Evolutionary conservation across 164 flowering plant genomes (phyloP), one percentile per base, ranked within the genome.

Genomic region (Houttuynia cordata): DNA sequence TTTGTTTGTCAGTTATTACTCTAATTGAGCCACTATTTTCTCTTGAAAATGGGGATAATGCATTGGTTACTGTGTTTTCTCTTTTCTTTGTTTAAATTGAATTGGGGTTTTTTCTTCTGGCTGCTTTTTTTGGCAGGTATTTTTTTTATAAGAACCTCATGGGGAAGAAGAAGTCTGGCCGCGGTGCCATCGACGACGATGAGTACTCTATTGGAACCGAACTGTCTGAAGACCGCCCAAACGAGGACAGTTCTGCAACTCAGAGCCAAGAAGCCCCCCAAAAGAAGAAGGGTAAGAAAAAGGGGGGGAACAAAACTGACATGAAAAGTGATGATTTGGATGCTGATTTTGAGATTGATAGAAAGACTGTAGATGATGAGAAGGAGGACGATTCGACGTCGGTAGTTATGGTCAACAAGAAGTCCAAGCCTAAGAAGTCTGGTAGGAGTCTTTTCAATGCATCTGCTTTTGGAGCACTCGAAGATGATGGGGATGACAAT

Each of bases 121-220:
- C 1, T 42, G 49, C n/a, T n/a, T n/a, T n/a, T n/a, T n/a, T n/a
- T n/a, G n/a, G n/a, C 4, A 10, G 17, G 49, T 10, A 30, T 30
- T 30, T 30, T 42, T 42, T 10, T 5, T 42, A 10, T 1, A 42
- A 42, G 8, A n/a, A n/a, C 20, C 49, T 55, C 65, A 87, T 87
- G 95, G 95, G 91, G 42, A 62, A 77, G 54, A 87, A 87, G 75
- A 87, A 84, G 77, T 69, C 93, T 0, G 59, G 57, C 1, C 73
- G 78, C 10, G 94, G 79, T 18, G 86, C 65, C 7, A 77, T 88
- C 23, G 89, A 82, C 51, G 93, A 88, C 63, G 96, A 91, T 57
- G 98, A 91, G 75, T 88, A 91, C 56, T 75, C 84, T 0, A 55
- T 89, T 21, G 88, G 82, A 24, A 71, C 79, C 3, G 91, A 86